Evolutionary conservation across 371 early-diverging fungal species (phyloP), one percentile per base, ranked within the genome.

Genomic region (Mucor mucedo): DNA sequence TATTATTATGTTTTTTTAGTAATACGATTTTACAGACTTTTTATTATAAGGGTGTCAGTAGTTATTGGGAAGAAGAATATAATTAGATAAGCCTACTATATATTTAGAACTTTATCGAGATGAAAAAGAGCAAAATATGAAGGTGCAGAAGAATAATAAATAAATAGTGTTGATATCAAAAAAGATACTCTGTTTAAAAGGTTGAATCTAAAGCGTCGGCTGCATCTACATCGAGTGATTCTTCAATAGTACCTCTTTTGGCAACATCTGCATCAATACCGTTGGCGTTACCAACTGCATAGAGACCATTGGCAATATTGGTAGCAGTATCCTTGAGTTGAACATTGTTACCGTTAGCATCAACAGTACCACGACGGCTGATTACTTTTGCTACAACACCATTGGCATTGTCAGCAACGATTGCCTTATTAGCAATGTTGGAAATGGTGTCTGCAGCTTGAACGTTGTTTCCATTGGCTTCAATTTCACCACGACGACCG

Each of bases 311-410:
- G 10, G 44, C 27, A 29, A 48, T 29, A 29, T 62, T 13, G 13
- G 16, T 16, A 28, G 29, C 38, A 48, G 42, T 42, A 45, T 53
- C 27, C 2, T 47, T 28, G 40, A 32, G 6, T 28, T 11, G 30
- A 27, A 56, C 39, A 21, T 66, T 38, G 52, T 13, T 54, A 40
- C 52, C 40, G 10, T 52, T 55, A n/a, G 38, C 47, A 16, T 54
- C 40, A 32, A 59, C 48, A 33, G 57, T n/a, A 42, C 11, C 44
- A 42, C 44, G 44, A 42, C 44, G 44, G 13, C 27, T 49, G 29
- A 49, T 11, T 27, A 21, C 28, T 38, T n/a, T 38, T 38, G 10
- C 39, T 8, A 16, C 2, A 2, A 54, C 40, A 38, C n/a, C 14
- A 40, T 13, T 30, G 29, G 44, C n/a, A n/a, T 16, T 16, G 21